Evolutionary conservation across 2,329 filamentous ascomycete genomes (phyloP), one percentile per base, ranked within the genome.

Genomic region (Penicillium sp.): DNA sequence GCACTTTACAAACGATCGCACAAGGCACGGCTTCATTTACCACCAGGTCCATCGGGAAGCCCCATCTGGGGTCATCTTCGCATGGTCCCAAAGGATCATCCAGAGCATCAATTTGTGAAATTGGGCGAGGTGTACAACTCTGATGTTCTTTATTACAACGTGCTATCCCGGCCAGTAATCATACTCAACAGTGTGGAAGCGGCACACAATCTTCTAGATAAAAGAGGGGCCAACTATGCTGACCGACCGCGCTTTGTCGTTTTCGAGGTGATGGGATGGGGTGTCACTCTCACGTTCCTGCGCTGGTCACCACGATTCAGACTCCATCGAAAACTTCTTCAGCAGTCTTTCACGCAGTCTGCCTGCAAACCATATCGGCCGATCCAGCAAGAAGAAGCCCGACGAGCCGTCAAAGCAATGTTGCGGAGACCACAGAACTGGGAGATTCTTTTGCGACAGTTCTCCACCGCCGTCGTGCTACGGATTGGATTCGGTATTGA

Each of bases 191-290:
- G 37, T 21, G 35, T 51, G 23, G 49, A 51, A 43, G 35, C 19
- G 11, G 49, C 49, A 13, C 49, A 51, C 23, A 21, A 51, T 7
- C 49, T 51, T 9, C 10, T 51, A 21, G 49, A 51, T 51, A 51
- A 51, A 31, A 39, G 25, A 23, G 49, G 49, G 26, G 49, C 35
- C 10, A 43, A 51, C n/a, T 51, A 42, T 21, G 49, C 35, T 14
- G 49, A 51, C 19, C 49, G 49, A 13, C 49, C 49, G 13, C 49
- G 37, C 7, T 51, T 51, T 21, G 49, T 51, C 7, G 6, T 51
- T 16, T 43, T 42, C 6, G 49, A 51, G 25, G 35, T 51, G 7
- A 51, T 51, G 49, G 49, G 49, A 31, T 51, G 49, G 49, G 49
- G 49, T 10, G n/a, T 51, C 26, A 51, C 49, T 6, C 35, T 51